Conservation (phyloP, 2,329 filamentous ascomycete species). For the Diplodia corticola region DNA sequence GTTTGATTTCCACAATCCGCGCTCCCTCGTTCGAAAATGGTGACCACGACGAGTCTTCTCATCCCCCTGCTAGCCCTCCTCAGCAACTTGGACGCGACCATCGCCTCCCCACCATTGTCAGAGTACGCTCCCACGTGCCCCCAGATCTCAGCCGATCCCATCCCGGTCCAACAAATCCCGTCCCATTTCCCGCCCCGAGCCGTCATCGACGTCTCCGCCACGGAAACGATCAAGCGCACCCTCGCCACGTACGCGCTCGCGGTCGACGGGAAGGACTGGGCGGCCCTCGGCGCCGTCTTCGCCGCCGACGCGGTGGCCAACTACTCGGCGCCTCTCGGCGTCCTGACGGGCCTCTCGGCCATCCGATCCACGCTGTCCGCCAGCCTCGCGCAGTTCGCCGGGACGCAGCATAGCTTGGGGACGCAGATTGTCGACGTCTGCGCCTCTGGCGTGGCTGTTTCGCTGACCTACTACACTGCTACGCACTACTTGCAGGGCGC, state of each 20-base stretch:
- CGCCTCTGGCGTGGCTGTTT: background rate
- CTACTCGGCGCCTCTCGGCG: conserved; percentile 24
- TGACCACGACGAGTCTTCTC: background rate
- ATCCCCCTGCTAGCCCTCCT: background rate
- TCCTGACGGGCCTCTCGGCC: conserved; percentile 8
- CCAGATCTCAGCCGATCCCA: background rate
- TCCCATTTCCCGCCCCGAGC: background rate
- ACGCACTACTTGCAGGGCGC: conserved; percentile 10
- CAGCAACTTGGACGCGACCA: background rate
- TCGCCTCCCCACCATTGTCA: background rate
- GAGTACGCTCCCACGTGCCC: background rate
- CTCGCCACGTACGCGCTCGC: conserved; percentile 27
- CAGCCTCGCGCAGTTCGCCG: background rate
- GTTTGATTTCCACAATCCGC: background rate
- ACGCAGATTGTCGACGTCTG: background rate
- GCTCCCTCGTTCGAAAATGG: background rate
- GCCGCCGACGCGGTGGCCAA: conserved; percentile 25
- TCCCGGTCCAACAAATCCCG: background rate
- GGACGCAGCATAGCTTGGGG: conserved; percentile 6
- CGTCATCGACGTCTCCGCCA: background rate
- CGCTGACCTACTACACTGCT: conserved; percentile 14
- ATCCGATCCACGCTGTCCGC: conserved; percentile 20
- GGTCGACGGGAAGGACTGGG: conserved; percentile 28
- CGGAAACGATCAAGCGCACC: conserved; percentile 24
- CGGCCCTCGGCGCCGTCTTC: conserved; percentile 25